A percentile compares a stretch with the other conserved stretches of the same genome.
Conservation (phyloP, 1,139 yeast species). For the Hanseniaspora sp. region DNA sequence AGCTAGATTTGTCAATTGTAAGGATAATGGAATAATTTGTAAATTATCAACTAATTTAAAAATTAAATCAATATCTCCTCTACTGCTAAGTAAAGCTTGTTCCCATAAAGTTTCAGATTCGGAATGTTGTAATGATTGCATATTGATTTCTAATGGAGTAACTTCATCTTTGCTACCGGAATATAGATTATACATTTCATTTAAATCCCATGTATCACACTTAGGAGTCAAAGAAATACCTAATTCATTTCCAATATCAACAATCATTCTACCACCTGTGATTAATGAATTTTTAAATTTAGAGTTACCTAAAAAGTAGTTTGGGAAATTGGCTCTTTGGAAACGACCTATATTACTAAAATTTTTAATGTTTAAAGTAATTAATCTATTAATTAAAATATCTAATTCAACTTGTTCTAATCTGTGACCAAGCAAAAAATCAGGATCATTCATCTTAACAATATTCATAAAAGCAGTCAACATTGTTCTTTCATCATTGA, state of each 20-base stretch:
- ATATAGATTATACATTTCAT: slow-evolving; percentile 78
- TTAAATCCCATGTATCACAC: slow-evolving; percentile 92
- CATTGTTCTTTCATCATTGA: slow-evolving; percentile 64
- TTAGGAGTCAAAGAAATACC: slow-evolving; percentile 86
- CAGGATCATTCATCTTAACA: slow-evolving; percentile 72
- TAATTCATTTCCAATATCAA: slow-evolving; percentile 90
- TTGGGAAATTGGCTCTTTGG: slow-evolving; percentile 65
- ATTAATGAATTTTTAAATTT: slow-evolving; percentile 51
- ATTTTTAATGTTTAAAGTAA: slow-evolving; percentile 55
- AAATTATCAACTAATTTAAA: slow-evolving; percentile 60
- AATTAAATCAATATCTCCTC: slow-evolving; percentile 10
- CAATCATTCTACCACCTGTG: slow-evolving; percentile 73
- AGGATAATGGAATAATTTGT: slow-evolving; percentile 79
- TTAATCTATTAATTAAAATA: slow-evolving; percentile 70
- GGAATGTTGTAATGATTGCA: slow-evolving; percentile 14
- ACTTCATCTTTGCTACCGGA: slow-evolving; percentile 45
- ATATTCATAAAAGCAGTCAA: slow-evolving; percentile 63
- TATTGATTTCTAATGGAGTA: slow-evolving; percentile 7
- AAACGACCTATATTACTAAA: slow-evolving; percentile 86
- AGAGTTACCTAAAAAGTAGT: slow-evolving; percentile 46
- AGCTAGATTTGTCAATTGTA: slow-evolving; percentile 84
- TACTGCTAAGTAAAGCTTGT: slow-evolving; percentile 3
- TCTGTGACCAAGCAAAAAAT: slow-evolving; percentile 78
- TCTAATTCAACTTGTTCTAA: slow-evolving; percentile 70
- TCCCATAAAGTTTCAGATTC: slow-evolving; percentile 11